Evolutionary conservation across 164 flowering plant genomes (phyloP).

Genomic region (Aristolochia fimbriata): DNA sequence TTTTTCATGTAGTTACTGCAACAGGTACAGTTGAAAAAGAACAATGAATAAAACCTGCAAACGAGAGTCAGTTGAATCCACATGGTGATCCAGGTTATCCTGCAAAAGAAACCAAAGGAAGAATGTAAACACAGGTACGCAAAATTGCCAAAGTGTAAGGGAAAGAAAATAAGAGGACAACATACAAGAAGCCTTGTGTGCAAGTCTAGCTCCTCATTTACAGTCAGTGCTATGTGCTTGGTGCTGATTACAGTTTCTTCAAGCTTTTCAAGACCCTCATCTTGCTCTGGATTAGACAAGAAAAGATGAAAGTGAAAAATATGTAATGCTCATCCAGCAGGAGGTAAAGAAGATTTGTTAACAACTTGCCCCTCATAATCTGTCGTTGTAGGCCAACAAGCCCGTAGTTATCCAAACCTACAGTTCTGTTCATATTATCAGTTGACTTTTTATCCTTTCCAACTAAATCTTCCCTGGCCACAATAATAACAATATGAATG

Average conservation of each 20-base stretch:
- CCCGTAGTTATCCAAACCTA: constrained; percentile 72
- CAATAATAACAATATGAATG: no score
- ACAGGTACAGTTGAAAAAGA: neutral
- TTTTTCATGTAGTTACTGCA: neutral
- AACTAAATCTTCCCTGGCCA: constrained; percentile 52
- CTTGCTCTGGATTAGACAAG: constrained; percentile 51
- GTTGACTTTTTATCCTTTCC: constrained; percentile 62
- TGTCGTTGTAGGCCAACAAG: constrained; percentile 77
- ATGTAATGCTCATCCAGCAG: neutral
- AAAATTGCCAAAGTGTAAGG: neutral
- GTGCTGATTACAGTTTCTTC: constrained; percentile 73
- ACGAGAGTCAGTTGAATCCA: constrained; percentile 58
- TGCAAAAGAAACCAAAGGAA: constrained; percentile 17
- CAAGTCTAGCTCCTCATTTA: constrained; percentile 75
- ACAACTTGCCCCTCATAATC: constrained; percentile 62
- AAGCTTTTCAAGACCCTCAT: constrained; percentile 76
- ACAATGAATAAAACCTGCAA: constrained; percentile 39
- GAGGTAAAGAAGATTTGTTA: neutral
- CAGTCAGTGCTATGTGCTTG: constrained; percentile 81
- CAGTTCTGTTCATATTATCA: constrained; percentile 39
- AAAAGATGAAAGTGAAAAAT: neutral
- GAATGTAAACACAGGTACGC: neutral
- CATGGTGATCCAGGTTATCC: constrained; percentile 76
- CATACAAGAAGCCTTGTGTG: constrained; percentile 76
- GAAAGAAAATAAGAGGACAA: constrained; percentile 2